Percentiles rank a stretch among this genome's conserved stretches.
Conservation (phyloP, 257 asterid species). For the Nemophila menziesii region DNA sequence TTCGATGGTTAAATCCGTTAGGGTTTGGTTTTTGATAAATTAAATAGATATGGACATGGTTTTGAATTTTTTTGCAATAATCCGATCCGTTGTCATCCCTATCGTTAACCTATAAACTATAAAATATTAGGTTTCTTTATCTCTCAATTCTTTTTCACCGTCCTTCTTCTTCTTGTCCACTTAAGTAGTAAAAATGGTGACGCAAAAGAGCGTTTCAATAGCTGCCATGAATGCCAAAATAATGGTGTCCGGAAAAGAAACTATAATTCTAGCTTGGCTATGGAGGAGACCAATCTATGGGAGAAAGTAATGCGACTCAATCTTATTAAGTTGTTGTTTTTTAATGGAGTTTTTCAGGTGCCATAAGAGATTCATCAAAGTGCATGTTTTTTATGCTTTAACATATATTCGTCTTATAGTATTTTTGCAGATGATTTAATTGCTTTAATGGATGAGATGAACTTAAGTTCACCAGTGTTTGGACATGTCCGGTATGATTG, state of each 20-base stretch:
- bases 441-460: constrained; percentile 4
- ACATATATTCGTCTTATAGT: constrained; percentile 9
- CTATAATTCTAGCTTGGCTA: constrained; percentile 40
- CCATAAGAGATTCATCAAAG: constrained; percentile 26
- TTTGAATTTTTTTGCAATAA: too few species aligned
- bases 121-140: too few species aligned
- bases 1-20: too few species aligned
- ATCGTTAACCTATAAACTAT: too few species aligned
- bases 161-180: too few species aligned
- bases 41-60: too few species aligned
- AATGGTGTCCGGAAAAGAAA: constrained; percentile 27
- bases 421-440: constrained; percentile 3
- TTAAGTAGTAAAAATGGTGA: too few species aligned
- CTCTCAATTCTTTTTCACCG: too few species aligned
- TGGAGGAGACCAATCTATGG: constrained; percentile 55
- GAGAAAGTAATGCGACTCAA: constrained; percentile 27
- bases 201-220: too few species aligned
- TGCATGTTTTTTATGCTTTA: constrained; percentile 30
- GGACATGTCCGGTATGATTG: constrained; percentile 12
- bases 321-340: constrained; percentile 27
- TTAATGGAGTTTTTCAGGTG: constrained; percentile 51
- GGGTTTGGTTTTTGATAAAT: too few species aligned
- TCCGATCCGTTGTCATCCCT: too few species aligned
- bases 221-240: constrained; percentile 36
- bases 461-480: neutral